Conservation (phyloP, 192 early-diverging fungal genomes). For the Coemansia sp. region DNA sequence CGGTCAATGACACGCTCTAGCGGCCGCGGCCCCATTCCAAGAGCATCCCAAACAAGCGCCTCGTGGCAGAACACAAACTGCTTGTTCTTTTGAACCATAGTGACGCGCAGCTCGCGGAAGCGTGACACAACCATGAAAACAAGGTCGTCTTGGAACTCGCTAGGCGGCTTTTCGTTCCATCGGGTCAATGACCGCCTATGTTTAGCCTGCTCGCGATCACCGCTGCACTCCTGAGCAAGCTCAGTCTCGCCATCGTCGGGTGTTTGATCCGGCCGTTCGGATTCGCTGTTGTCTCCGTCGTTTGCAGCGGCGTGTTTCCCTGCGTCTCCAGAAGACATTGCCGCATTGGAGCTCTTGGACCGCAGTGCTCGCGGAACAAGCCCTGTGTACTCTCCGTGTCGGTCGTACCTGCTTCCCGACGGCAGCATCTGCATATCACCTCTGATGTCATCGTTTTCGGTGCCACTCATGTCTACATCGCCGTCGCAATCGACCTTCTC, state of each 20-base stretch:
- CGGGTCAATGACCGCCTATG: constrained; percentile 27
- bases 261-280: background rate
- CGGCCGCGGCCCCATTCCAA: constrained; percentile 39
- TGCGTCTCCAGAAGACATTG: background rate
- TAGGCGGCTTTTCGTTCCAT: constrained; percentile 30
- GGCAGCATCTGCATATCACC: constrained; percentile 4
- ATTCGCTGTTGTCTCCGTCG: background rate
- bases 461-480: constrained; percentile 18
- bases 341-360: constrained; percentile 20
- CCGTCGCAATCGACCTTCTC: constrained; percentile 16
- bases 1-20: constrained; percentile 43
- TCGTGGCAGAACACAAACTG: constrained; percentile 89
- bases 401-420: background rate
- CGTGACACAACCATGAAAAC: constrained; percentile 62
- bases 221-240: background rate
- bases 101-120: constrained; percentile 75
- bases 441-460: background rate
- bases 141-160: constrained; percentile 56
- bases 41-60: constrained; percentile 61
- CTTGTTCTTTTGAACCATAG: constrained; percentile 78
- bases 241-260: constrained; percentile 1
- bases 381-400: constrained; percentile 21
- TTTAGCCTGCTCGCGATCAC: background rate
- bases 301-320: background rate
- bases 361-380: constrained; percentile 41